These are phyloP conservation scores for Suillus subalutaceus DNA, from an alignment of 768 basidiomycete genomes.

Conservation along the genomic window DNA sequence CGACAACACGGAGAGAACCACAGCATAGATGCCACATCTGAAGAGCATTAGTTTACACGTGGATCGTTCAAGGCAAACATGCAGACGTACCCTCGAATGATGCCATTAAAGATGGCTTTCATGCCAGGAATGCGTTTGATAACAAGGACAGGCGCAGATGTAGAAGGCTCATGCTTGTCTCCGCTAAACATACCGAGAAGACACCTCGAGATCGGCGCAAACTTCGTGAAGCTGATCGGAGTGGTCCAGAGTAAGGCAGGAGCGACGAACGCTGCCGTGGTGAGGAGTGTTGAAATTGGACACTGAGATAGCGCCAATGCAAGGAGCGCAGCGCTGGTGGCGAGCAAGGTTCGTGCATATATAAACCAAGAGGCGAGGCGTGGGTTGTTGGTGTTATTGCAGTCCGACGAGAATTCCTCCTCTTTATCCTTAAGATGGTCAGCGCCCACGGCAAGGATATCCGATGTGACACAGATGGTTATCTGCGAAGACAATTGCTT, in stretches of 20 bases:
- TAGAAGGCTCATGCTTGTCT: neutral
- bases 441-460: neutral
- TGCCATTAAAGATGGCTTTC: neutral
- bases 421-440: neutral
- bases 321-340: neutral
- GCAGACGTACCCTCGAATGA: conserved; percentile 2
- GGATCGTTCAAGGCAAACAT: neutral
- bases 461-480: neutral
- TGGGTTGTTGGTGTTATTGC: neutral
- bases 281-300: neutral
- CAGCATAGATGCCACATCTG: neutral
- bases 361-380: neutral
- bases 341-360: neutral
- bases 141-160: neutral
- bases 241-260: neutral
- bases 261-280: neutral
- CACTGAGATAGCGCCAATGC: neutral
- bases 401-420: neutral
- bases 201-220: neutral
- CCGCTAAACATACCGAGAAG: neutral
- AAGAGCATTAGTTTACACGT: neutral
- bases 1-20: neutral
- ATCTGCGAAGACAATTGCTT: neutral
- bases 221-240: neutral
- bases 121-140: neutral